Conservation (phyloP, 345 rosid genomes). For the Eucalyptus cloeziana region DNA sequence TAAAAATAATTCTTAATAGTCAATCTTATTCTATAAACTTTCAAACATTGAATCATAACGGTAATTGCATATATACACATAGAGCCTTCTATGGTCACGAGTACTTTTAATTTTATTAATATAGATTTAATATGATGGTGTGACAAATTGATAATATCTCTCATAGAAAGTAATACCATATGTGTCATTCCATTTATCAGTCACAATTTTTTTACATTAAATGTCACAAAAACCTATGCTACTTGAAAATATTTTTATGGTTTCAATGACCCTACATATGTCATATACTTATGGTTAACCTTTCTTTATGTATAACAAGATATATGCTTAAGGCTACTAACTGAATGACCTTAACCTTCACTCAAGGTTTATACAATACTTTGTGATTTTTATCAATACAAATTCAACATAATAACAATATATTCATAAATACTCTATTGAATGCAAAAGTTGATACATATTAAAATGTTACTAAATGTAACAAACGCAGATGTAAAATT, state of each 20-base stretch:
- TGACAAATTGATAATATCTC: fast-evolving
- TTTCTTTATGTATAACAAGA: no score
- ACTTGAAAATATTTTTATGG: fast-evolving
- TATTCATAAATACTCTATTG: no score
- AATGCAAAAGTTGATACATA: no score
- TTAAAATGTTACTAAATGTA: no score
- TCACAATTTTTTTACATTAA: no score
- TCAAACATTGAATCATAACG: fast-evolving
- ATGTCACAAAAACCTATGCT: fast-evolving
- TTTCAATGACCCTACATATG: fast-evolving
- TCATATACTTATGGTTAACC: fast-evolving
- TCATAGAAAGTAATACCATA: fast-evolving
- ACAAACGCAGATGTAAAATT: fast-evolving
- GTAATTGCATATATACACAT: fast-evolving
- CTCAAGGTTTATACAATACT: no score
- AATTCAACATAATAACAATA: fast-evolving
- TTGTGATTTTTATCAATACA: no score
- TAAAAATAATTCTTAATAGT: no score
- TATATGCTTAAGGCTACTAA: fast-evolving
- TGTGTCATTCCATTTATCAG: no score
- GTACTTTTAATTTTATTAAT: no score
- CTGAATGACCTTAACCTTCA: fast-evolving
- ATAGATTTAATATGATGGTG: fast-evolving
- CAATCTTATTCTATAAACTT: no score
- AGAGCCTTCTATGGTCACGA: fast-evolving